A percentile compares a stretch with the other conserved stretches of the same genome.
Conservation (phyloP, 2,329 filamentous ascomycete genomes). For the Stylonectria norvegica region DNA sequence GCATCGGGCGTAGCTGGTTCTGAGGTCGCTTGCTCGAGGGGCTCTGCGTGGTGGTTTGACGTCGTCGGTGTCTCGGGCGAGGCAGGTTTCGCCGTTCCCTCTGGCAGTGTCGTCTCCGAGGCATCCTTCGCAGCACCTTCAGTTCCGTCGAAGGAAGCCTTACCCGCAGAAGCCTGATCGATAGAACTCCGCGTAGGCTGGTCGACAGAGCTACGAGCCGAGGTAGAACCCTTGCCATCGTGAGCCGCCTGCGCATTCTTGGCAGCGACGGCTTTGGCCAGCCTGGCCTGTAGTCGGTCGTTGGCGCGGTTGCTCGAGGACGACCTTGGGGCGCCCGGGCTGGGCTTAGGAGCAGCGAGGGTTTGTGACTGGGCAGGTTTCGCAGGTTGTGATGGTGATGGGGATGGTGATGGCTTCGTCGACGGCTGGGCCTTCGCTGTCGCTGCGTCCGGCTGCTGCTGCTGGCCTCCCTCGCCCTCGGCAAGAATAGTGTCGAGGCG, state of each 20-base stretch:
- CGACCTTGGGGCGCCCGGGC: constrained; percentile 52
- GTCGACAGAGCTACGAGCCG: constrained; percentile 38
- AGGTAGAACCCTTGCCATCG: constrained; percentile 40
- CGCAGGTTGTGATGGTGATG: no score
- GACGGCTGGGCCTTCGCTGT: constrained; percentile 28
- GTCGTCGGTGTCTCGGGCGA: constrained; percentile 9
- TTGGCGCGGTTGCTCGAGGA: constrained; percentile 63
- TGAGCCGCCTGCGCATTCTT: constrained; percentile 44
- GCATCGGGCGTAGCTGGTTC: background rate
- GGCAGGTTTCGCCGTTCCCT: constrained; percentile 3
- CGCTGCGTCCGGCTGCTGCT: constrained; percentile 4
- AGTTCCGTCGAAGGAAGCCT: constrained; percentile 8
- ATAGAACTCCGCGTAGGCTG: constrained; percentile 25
- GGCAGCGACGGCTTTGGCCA: constrained; percentile 82
- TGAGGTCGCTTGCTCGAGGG: background rate
- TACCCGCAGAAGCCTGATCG: constrained; percentile 27
- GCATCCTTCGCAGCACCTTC: constrained; percentile 9
- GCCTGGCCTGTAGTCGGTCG: constrained; percentile 81
- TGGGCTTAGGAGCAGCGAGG: constrained; percentile 6
- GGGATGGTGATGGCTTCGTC: no score
- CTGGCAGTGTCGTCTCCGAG: constrained; percentile 7
- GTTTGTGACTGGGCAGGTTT: no score
- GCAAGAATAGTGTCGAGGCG: constrained; percentile 87
- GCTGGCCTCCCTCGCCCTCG: constrained; percentile 54
- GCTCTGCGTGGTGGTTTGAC: background rate